Conservation (phyloP, 2,329 filamentous ascomycete species). For the Fonsecaea pugnacius region DNA sequence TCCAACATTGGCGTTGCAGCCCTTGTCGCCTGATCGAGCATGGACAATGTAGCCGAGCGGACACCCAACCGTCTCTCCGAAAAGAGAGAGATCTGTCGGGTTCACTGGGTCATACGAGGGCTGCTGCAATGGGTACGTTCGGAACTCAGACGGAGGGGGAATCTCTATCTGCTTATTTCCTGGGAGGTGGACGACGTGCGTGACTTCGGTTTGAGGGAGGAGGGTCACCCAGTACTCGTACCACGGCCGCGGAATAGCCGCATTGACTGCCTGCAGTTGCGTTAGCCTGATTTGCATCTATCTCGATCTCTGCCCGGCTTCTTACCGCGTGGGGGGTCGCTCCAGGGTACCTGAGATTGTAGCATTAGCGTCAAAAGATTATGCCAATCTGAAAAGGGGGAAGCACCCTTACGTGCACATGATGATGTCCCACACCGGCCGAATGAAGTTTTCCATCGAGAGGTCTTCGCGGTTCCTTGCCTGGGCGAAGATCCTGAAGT, state of each 20-base stretch:
- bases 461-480: constrained; percentile 42
- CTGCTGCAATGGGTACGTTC: background rate
- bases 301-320: too few relatives aligned
- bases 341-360: too few relatives aligned
- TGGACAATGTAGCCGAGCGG: constrained; percentile 44
- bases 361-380: too few relatives aligned
- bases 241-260: too few relatives aligned
- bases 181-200: background rate
- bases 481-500: constrained; percentile 48
- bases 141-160: background rate
- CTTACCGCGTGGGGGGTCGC: too few relatives aligned
- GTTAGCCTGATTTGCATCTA: too few relatives aligned
- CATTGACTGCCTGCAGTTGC: too few relatives aligned
- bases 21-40: constrained; percentile 51
- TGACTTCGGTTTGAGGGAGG: background rate
- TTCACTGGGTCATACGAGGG: background rate
- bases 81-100: background rate
- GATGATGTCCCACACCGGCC: constrained; percentile 36
- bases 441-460: constrained; percentile 24
- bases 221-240: background rate
- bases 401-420: too few relatives aligned
- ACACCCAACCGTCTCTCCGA: constrained; percentile 33
- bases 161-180: background rate
- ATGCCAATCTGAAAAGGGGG: too few relatives aligned
- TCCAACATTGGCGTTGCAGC: constrained; percentile 51